Percentiles rank a stretch among this genome's conserved stretches.
Evolutionary conservation across 2,329 filamentous ascomycete species (phyloP).

Genomic region (Endothia cerciana): DNA sequence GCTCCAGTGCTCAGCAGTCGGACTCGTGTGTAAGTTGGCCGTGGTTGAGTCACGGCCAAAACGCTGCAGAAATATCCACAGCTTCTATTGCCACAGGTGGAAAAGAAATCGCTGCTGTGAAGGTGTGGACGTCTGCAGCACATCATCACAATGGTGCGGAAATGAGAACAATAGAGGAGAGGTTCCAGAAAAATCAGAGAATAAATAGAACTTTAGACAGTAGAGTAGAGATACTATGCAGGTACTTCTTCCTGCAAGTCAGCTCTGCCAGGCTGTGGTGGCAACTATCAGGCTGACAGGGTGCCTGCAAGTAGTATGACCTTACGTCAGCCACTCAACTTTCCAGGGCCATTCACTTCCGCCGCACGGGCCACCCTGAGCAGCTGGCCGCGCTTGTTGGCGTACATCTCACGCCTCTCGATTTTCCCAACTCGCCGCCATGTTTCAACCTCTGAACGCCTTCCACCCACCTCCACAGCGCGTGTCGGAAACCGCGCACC

Average conservation of each 20-base stretch:
- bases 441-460: conserved; percentile 39
- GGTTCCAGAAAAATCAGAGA: background rate
- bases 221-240: background rate
- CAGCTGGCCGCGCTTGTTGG: conserved; percentile 15
- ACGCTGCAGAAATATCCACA: background rate
- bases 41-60: background rate
- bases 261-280: background rate
- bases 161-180: background rate
- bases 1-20: background rate
- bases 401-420: conserved; percentile 25
- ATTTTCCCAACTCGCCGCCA: conserved; percentile 32
- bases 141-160: background rate
- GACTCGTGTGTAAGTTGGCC: background rate
- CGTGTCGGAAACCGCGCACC: conserved; percentile 56
- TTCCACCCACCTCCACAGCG: conserved; percentile 46
- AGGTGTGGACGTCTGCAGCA: background rate
- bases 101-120: background rate
- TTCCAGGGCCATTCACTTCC: background rate
- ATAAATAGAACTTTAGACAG: background rate
- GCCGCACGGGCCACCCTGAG: conserved; percentile 14
- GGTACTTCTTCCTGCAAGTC: conserved; percentile 1
- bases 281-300: background rate
- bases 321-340: background rate
- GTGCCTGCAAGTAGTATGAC: background rate
- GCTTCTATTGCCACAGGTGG: background rate